Conservation (phyloP, 2,329 filamentous ascomycete genomes). For the Trichoderma sp. region DNA sequence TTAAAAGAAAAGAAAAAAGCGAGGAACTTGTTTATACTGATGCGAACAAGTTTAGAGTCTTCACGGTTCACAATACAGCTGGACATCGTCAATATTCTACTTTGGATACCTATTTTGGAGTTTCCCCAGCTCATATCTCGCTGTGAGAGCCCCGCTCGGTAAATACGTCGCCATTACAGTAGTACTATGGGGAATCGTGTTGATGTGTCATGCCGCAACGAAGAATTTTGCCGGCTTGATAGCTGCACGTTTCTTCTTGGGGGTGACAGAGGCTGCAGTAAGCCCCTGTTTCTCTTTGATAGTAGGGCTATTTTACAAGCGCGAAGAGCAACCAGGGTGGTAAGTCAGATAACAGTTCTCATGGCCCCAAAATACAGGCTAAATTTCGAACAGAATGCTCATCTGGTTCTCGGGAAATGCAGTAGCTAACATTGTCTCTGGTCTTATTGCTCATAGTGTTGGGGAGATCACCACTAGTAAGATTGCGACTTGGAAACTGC, state of each 20-base stretch:
- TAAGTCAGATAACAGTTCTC: not conserved
- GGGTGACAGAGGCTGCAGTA: constrained; percentile 24
- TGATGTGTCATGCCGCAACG: constrained; percentile 25
- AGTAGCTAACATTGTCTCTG: not conserved
- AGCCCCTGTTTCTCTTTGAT: constrained; percentile 18
- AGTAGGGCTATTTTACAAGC: constrained; percentile 27
- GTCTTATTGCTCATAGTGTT: not conserved
- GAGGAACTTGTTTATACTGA: not conserved
- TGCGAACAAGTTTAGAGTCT: constrained; percentile 28
- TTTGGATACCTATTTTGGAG: constrained; percentile 45
- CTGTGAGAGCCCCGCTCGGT: constrained; percentile 28
- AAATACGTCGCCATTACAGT: constrained; percentile 26
- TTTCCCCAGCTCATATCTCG: constrained; percentile 27
- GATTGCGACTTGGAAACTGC: not conserved
- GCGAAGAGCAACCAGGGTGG: constrained; percentile 24
- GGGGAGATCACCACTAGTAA: not conserved
- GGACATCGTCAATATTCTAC: constrained; percentile 50
- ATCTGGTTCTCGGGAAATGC: not conserved
- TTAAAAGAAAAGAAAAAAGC: not conserved
- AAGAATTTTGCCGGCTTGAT: constrained; percentile 24
- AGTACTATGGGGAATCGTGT: constrained; percentile 24
- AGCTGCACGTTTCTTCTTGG: constrained; percentile 24
- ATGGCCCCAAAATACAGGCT: not conserved
- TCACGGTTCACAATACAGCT: constrained; percentile 49
- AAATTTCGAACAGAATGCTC: not conserved